Evolutionary conservation across 2,329 filamentous ascomycete genomes (phyloP), one percentile per base, ranked within the genome.

Genomic region (Orbilia blumenaviensis): DNA sequence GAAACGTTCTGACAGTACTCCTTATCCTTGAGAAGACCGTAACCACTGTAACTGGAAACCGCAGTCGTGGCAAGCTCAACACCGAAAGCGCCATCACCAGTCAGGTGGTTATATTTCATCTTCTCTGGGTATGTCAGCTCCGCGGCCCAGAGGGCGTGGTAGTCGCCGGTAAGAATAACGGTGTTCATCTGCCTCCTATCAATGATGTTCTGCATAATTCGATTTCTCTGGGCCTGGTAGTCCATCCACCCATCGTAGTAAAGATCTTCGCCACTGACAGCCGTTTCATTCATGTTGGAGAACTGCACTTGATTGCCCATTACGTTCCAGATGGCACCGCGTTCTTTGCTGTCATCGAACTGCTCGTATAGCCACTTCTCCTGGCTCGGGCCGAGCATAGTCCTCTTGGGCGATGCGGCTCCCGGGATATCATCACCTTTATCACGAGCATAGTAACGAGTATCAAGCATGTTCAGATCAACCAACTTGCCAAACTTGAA

Each of bases 261-360:
- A 6, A 78, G 52, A 29, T 50, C 77, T 4, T 60, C 66, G 16
- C 73, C 73, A 50, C 73, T 77, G 36, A 77, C 73, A 5, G 73
- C 73, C 12, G 73, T 77, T 56, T 77, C 73, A 46, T 77, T 77
- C 60, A 89, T 82, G 12, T 85, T 85, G 12, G 87, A 88, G 82
- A 92, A 91, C 63, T 92, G 83, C 42, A 90, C 88, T 81, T 92
- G 91, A 36, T 89, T 91, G 9, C 90, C 91, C 50, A 93, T 86
- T 16, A 93, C 81, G 36, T 91, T 86, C 91, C 91, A 93, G 0
- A 87, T 86, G 0, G 90, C 89, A 34, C 89, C 89, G n/a, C 90
- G 87, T n/a, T 87, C 80, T n/a, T 87, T 84, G 0, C 89, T 90
- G 56, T 86, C 81, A 3, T 85, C 85, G 6, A 92, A 83, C 44